Evolutionary conservation across 2,329 filamentous ascomycete genomes (phyloP), one percentile per base, ranked within the genome.

Genomic region (Trichoderma breve): DNA sequence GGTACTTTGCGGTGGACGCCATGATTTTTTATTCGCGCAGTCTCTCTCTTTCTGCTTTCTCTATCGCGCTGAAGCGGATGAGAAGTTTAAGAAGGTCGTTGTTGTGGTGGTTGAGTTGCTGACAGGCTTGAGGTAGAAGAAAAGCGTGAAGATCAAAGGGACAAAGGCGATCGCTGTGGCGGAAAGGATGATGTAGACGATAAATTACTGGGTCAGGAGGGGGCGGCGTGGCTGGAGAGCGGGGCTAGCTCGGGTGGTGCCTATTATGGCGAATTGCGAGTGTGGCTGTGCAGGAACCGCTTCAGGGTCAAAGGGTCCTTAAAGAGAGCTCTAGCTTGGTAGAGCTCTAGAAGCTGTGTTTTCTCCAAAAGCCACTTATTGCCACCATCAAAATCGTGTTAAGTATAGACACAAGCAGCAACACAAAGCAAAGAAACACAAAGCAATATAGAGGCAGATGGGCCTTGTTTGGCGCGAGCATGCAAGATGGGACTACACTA

Each of bases 1-100:
- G 88, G 82, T 98, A 98, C 83, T 95, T 96, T 66, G 93, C 86
- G 76, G 89, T 93, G 73, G 90, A 86, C 63, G 91, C 88, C 93
- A 95, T 95, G 71, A 55, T 47, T n/a, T 53, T 12, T 2, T 9
- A 28, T 12, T 51, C 21, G 47, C 14, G 62, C 34, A n/a, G 12
- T 51, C 26, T n/a, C 39, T 43, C 15, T 43, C 6, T 18, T 28
- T 12, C 21, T 3, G 32, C 4, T 12, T 26, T 11, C 14, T 51
- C n/a, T 67, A n/a, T 21, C 21, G 39, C 8, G 24, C 11, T 64
- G 39, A 2, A 24, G 3, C 1, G 26, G 63, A 55, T 39, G 14
- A 9, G 4, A 7, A 21, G 15, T 24, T 21, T 77, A 55, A 58
- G 55, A 9, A 15, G 14, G 12, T 12, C 0, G 43, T 55, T 26